Evolutionary conservation across 208 protist genomes (phyloP).

Genomic region (Acanthamoeba polyphaga): DNA sequence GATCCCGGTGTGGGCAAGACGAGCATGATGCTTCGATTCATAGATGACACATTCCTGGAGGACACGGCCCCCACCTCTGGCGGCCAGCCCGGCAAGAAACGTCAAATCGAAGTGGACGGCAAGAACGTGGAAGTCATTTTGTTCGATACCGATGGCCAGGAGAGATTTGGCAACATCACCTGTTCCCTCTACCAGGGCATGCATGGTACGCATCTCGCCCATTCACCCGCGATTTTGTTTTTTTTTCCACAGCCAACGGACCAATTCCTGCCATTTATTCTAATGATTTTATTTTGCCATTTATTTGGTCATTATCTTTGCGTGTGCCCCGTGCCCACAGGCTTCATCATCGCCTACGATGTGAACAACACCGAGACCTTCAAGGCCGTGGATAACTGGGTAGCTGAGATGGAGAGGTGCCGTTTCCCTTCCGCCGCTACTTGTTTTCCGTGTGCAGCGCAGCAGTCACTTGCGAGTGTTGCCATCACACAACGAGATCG

Average conservation of each 20-base stretch:
- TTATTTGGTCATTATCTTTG: background rate
- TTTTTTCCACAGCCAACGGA: background rate
- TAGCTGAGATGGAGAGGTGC: slow-evolving; percentile 42
- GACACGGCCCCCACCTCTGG: slow-evolving; percentile 20
- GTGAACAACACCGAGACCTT: slow-evolving; percentile 13
- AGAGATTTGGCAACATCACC: slow-evolving; percentile 68
- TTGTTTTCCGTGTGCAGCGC: background rate
- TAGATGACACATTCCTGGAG: slow-evolving; percentile 32
- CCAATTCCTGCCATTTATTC: background rate
- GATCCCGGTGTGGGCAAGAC: slow-evolving; percentile 51
- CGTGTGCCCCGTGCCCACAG: background rate
- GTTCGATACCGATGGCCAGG: slow-evolving; percentile 52
- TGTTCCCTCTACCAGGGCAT: slow-evolving; percentile 57
- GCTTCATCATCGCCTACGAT: slow-evolving; percentile 64
- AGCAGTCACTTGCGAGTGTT: no score
- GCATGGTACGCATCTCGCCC: background rate
- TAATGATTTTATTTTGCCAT: background rate
- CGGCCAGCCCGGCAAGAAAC: slow-evolving; percentile 96
- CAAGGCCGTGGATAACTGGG: slow-evolving; percentile 9
- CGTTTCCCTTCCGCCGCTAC: background rate
- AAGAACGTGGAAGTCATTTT: slow-evolving; percentile 97
- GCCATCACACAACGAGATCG: no score
- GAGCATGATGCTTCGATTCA: slow-evolving; percentile 23
- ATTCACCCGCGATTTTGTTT: background rate
- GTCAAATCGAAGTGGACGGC: slow-evolving; percentile 96